Base-by-base conservation (phyloP, 805 yeast genomes). In the Starmerella geochares region DNA sequence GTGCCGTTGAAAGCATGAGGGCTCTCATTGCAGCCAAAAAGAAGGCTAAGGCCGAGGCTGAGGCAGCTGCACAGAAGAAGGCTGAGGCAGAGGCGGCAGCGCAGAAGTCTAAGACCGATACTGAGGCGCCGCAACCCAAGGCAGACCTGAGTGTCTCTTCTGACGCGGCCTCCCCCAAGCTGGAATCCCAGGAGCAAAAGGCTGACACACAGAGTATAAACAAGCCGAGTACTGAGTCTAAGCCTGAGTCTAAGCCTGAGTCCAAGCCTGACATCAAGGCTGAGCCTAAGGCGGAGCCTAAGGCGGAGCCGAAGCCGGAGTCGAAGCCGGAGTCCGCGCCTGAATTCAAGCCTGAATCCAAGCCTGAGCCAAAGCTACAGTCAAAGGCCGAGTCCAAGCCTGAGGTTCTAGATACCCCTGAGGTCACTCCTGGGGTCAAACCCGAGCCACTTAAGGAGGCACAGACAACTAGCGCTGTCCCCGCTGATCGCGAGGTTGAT, bases 201-300 rank as follows among this genome's bases (percentile, higher is more conserved):
- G 31, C 31, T 1, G 54, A 48, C 33, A n/a, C 47, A 28, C 25
- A 42, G 32, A 31, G n/a, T n/a, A n/a, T n/a, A n/a, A n/a, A n/a
- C n/a, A n/a, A n/a, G n/a, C n/a, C n/a, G n/a, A n/a, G n/a, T n/a
- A n/a, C 47, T 23, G 51, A 50, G 47, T 20, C 40, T 43, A 47
- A 40, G 42, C 40, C 21, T 17, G 53, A 53, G 48, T 35, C 48
- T n/a, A 39, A 51, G n/a, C 57, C 54, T 28, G 54, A 51, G n/a
- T 53, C 48, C 28, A 27, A 47, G 37, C 48, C 17, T 2, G 19
- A 40, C 17, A 1, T 35, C 44, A 14, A 48, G 43, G 17, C 47
- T 21, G 50, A 51, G 47, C 19, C 40, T 24, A 47, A 40, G 10
- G 57, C 52, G 27, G 55, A 51, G 24, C 47, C 48, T n/a, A 39